phyloP scores from a whole-genome alignment of 345 rosid genomes.

The Brassica napus region Da-Ae NC_063438.1:3077001-3077500 shows the following conservation, averaged over 20 bases:
- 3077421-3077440: background rate
- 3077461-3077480: background rate
- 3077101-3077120: background rate
- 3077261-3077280: background rate
- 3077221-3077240: background rate
- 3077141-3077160: conserved; percentile 4
- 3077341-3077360: background rate
- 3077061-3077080: conserved; percentile 3
- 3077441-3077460: background rate
- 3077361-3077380: background rate
- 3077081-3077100: conserved; percentile 6
- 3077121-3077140: background rate
- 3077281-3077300: background rate
- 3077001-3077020: conserved; percentile 55
- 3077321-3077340: background rate
- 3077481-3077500: background rate
- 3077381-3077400: background rate
- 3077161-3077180: background rate
- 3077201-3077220: background rate
- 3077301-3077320: background rate
- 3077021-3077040: conserved; percentile 46
- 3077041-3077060: conserved; percentile 56
- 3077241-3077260: background rate
- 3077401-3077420: background rate
- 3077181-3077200: background rate